Conservation (phyloP, 2,329 filamentous ascomycete species). For the Metarhizium rileyi region DNA sequence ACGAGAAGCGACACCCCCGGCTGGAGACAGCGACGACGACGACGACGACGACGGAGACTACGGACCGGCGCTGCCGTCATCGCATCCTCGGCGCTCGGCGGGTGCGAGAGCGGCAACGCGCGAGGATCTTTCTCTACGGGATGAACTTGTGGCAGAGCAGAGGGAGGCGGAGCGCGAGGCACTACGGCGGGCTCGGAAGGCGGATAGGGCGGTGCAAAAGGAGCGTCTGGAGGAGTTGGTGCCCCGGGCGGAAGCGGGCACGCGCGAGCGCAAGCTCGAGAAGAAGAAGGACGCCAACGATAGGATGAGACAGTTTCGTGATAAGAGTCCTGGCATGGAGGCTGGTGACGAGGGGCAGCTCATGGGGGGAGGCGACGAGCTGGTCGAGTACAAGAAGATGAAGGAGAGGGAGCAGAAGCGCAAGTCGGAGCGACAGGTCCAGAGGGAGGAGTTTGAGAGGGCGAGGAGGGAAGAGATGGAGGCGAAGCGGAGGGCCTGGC, state of each 20-base stretch:
- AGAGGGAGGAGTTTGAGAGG: conserved; percentile 70
- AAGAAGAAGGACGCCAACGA: conserved; percentile 68
- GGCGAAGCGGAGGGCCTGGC: conserved; percentile 59
- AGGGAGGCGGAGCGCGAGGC: conserved; percentile 40
- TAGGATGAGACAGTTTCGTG: conserved; percentile 62
- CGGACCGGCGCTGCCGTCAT: conserved; percentile 27
- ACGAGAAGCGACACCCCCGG: not conserved
- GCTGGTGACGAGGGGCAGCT: conserved; percentile 60
- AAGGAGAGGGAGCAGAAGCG: conserved; percentile 57
- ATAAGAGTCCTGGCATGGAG: conserved; percentile 51
- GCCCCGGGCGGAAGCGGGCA: conserved; percentile 74
- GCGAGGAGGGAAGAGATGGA: conserved; percentile 72
- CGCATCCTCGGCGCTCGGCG: conserved; percentile 16
- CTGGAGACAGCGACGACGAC: conserved; percentile 17
- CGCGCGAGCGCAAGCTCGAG: conserved; percentile 74
- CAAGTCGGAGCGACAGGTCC: conserved; percentile 75
- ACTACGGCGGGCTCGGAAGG: conserved; percentile 50
- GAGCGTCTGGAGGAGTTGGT: conserved; percentile 70
- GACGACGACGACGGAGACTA: conserved; percentile 47
- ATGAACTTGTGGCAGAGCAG: conserved; percentile 40
- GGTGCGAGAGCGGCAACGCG: conserved; percentile 60
- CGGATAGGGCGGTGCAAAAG: conserved; percentile 57
- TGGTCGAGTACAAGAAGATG: conserved; percentile 60
- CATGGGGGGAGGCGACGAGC: conserved; percentile 59
- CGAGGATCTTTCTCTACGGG: conserved; percentile 60